Evolutionary conservation across 2,329 filamentous ascomycete genomes (phyloP).

Genomic region (Diaporthe citrichinensis): DNA sequence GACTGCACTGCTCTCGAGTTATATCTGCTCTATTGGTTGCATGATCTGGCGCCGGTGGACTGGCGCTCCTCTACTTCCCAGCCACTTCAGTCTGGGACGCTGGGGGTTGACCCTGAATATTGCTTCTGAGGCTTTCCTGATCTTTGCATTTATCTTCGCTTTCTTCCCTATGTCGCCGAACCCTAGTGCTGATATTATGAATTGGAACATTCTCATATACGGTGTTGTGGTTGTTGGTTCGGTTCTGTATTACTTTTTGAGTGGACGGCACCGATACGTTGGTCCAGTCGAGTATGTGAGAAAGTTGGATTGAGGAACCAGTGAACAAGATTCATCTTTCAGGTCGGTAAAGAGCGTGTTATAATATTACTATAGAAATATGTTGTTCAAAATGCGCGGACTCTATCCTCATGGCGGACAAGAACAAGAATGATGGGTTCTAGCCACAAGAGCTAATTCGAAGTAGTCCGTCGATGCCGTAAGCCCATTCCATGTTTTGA

Average conservation of each 20-base stretch:
- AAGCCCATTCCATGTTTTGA: neutral
- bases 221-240: constrained; percentile 34
- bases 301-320: neutral
- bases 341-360: neutral
- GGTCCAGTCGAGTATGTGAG: constrained; percentile 26
- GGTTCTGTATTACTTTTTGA: constrained; percentile 32
- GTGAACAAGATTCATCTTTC: neutral
- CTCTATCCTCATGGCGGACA: neutral
- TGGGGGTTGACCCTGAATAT: constrained; percentile 38
- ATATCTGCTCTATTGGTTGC: constrained; percentile 40
- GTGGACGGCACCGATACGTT: constrained; percentile 3
- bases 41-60: constrained; percentile 53
- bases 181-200: constrained; percentile 32
- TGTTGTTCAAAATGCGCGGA: neutral
- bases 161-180: constrained; percentile 38
- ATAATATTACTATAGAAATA: neutral
- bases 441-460: neutral
- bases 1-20: constrained; percentile 39
- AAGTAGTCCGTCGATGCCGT: neutral
- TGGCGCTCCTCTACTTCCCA: constrained; percentile 43
- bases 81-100: constrained; percentile 37
- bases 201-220: constrained; percentile 41
- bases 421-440: neutral
- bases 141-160: constrained; percentile 37
- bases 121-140: constrained; percentile 35